Evolutionary conservation across 2,329 filamentous ascomycete species (phyloP).

Genomic region (Clarireedia homoeocarpa): DNA sequence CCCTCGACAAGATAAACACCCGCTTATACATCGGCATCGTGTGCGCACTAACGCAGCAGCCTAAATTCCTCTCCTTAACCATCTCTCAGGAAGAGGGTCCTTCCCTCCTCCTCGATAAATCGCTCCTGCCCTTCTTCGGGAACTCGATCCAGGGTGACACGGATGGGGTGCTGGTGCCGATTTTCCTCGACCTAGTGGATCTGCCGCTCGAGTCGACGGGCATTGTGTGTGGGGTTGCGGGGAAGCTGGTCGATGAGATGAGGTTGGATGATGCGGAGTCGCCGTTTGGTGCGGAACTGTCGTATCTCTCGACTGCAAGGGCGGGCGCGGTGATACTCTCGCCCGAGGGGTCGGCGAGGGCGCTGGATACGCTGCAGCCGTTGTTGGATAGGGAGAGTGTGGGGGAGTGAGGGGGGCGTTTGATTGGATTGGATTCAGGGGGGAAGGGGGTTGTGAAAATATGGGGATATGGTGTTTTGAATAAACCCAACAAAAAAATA

Average conservation of each 20-base stretch:
- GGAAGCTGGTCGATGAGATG: conserved; percentile 69
- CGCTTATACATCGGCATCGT: conserved; percentile 56
- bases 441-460: too few species aligned
- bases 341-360: conserved; percentile 63
- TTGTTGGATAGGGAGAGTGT: conserved; percentile 16
- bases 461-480: too few species aligned
- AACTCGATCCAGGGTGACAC: conserved; percentile 71
- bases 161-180: conserved; percentile 68
- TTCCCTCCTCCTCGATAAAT: conserved; percentile 64
- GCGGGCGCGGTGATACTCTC: conserved; percentile 85
- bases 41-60: conserved; percentile 52
- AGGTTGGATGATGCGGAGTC: conserved; percentile 21
- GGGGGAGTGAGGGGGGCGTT: not conserved
- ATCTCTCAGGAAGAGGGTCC: conserved; percentile 67
- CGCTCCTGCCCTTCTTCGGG: conserved; percentile 56
- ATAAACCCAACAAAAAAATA: too few species aligned
- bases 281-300: conserved; percentile 57
- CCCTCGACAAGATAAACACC: conserved; percentile 54
- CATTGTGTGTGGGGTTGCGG: conserved; percentile 90
- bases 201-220: conserved; percentile 84
- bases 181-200: conserved; percentile 76
- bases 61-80: conserved; percentile 65
- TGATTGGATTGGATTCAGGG: not conserved
- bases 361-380: conserved; percentile 59
- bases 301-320: conserved; percentile 80